A percentile compares a stretch with the other conserved stretches of the same genome.
Evolutionary conservation across 495 filamentous ascomycete species (phyloP).

Genomic region (Evernia prunastri): DNA sequence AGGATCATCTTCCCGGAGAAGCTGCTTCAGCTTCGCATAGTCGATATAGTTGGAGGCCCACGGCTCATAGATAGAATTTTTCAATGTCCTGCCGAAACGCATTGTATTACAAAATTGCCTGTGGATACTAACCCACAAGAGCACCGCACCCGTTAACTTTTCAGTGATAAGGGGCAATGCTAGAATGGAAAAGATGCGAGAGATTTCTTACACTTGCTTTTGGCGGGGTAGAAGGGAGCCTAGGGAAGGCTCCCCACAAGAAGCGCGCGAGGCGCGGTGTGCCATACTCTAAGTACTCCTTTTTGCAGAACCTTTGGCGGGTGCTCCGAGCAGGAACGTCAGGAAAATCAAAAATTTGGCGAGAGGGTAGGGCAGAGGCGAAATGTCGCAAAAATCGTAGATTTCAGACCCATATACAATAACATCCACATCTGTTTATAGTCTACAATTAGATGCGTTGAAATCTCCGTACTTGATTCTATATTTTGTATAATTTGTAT

Average conservation of each 20-base stretch:
- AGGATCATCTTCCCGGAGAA: constrained; percentile 67
- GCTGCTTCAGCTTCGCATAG: constrained; percentile 82
- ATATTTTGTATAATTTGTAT: too few relatives aligned
- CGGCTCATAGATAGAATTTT: constrained; percentile 70
- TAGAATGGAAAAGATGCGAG: neutral
- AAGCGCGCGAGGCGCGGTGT: neutral
- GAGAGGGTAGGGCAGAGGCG: too few relatives aligned
- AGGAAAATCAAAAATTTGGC: too few relatives aligned
- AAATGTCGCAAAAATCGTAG: too few relatives aligned
- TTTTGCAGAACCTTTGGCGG: too few relatives aligned
- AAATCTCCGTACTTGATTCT: too few relatives aligned
- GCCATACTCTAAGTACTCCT: too few relatives aligned
- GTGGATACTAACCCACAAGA: neutral
- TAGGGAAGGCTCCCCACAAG: neutral
- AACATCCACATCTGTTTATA: too few relatives aligned
- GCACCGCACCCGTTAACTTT: neutral
- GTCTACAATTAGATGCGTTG: too few relatives aligned
- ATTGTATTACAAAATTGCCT: constrained; percentile 45
- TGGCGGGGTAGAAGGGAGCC: neutral
- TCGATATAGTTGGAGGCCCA: constrained; percentile 95
- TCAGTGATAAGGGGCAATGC: constrained; percentile 4
- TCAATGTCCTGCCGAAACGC: constrained; percentile 87
- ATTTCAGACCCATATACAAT: too few relatives aligned
- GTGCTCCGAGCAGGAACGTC: too few relatives aligned
- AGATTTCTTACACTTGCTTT: neutral